Evolutionary conservation across 73 alveolate genomes (phyloP), one percentile per base, ranked within the genome.

Genomic region (Effrenium voratum): DNA sequence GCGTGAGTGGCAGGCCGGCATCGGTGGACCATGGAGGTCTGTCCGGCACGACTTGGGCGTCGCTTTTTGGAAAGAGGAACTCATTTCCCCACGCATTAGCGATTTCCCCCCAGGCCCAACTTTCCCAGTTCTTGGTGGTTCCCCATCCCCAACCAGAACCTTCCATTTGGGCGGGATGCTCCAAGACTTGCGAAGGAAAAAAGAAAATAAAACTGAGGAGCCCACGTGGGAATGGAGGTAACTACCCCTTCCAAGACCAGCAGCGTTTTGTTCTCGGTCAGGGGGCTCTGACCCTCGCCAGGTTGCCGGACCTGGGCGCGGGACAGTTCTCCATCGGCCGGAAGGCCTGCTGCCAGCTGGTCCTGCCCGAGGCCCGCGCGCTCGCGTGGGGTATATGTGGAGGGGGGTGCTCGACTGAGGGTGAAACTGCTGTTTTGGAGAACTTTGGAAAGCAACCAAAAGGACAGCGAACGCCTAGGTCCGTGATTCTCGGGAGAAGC

Each of bases 281-380:
- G 40, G 41, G 40, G 41, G 30, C 41, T 10, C n/a, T 13, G 40
- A 30, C 10, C 79, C 16, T 10, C 49, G 92, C 72, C 75, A 82
- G 92, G 95, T 44, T 63, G 84, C 95, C 85, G 15, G 41, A 19
- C 47, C 41, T 60, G 63, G 32, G 77, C 77, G 72, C 83, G 26
- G 85, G 50, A 70, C 66, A 75, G 73, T 90, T 90, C 80, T 66
- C 87, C 44, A 90, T 90, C 40, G 97, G 97, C 45, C 97, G 97
- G 59, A 90, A 90, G 76, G 97, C 97, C 49, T 90, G 87, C 68
- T 90, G 97, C 86, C 97, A 90, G 87, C 41, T 90, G 97, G 68
- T 66, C 55, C 50, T 90, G 57, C 97, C 97, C 5, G 97, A 90
- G 97, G 97, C 87, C 5, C 43, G 49, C n/a, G n/a, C n/a, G n/a